Conservation (phyloP, 352 stramenopile genomes). For the Phytophthora constricta region DNA sequence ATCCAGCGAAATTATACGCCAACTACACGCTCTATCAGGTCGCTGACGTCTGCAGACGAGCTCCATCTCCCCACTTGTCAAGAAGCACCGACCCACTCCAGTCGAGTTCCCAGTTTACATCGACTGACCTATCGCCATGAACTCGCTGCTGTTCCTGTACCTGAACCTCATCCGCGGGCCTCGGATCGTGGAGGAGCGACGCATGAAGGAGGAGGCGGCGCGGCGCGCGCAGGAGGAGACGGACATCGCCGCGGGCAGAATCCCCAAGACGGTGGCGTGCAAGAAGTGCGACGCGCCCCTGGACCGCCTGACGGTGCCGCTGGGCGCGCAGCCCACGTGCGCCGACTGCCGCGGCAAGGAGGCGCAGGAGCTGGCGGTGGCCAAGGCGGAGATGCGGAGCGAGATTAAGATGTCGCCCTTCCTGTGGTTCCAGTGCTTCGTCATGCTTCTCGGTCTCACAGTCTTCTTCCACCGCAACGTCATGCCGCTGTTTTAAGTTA, state of each 20-base stretch:
- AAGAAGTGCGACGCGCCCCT: conserved; percentile 78
- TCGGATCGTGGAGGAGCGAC: conserved; percentile 53
- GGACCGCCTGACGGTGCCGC: conserved; percentile 42
- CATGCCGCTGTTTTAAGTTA: conserved; percentile 55
- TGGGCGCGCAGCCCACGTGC: conserved; percentile 49
- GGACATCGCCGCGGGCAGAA: conserved; percentile 60
- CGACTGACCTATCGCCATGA: conserved; percentile 44
- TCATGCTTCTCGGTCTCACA: conserved; percentile 58
- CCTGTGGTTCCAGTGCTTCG: conserved; percentile 72
- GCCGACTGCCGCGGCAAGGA: conserved; percentile 48
- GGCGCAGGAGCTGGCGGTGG: conserved; percentile 25
- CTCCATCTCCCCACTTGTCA: conserved; percentile 33
- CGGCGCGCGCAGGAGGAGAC: conserved; percentile 50
- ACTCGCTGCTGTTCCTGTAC: conserved; percentile 82
- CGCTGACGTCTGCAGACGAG: conserved; percentile 13
- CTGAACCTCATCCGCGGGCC: conserved; percentile 76
- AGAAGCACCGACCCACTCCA: conserved; percentile 16
- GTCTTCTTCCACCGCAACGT: conserved; percentile 81
- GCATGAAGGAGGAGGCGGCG: conserved; percentile 61
- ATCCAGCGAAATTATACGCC: neutral
- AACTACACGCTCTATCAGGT: neutral
- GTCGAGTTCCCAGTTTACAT: neutral
- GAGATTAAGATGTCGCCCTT: conserved; percentile 74
- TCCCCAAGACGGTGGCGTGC: conserved; percentile 56
- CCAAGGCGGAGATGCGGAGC: conserved; percentile 38